Evolutionary conservation across 2,329 filamentous ascomycete species (phyloP).

Genomic region (Penicillium sp.): DNA sequence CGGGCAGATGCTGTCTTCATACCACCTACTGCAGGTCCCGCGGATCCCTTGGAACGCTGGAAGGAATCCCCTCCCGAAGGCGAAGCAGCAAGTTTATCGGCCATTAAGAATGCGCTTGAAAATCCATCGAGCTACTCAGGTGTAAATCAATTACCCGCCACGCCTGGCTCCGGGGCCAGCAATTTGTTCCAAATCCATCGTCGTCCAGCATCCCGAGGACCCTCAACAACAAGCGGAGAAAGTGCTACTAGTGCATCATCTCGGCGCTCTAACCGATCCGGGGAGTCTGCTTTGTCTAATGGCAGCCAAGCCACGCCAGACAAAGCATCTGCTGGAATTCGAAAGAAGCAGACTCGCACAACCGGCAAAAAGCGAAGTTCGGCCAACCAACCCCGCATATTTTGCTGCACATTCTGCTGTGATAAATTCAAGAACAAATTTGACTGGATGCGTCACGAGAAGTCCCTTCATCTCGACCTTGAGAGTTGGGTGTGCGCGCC

Average conservation of each 20-base stretch:
- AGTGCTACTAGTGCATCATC: not conserved
- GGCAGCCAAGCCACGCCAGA: not conserved
- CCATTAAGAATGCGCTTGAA: not conserved
- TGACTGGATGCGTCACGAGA: slow-evolving; percentile 29
- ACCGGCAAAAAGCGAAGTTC: not conserved
- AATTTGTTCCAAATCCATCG: not conserved
- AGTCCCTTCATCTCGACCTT: slow-evolving; percentile 25
- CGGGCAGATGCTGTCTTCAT: not conserved
- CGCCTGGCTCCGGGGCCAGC: not conserved
- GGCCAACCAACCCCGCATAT: not conserved
- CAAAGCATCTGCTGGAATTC: not conserved
- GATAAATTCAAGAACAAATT: slow-evolving; percentile 28
- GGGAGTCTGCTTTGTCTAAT: not conserved
- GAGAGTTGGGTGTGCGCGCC: slow-evolving; percentile 25
- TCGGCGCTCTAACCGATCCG: not conserved
- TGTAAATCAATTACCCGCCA: not conserved
- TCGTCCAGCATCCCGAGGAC: not conserved
- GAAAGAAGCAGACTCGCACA: not conserved
- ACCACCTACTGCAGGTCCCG: not conserved
- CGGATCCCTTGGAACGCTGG: not conserved
- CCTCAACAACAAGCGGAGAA: not conserved
- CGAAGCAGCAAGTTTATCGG: not conserved
- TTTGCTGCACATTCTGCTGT: slow-evolving; percentile 29
- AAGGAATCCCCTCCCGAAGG: not conserved
- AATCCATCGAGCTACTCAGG: not conserved